phyloP scores from a whole-genome alignment of 768 basidiomycete genomes.

The Rhizopogon sp. region DNA sequence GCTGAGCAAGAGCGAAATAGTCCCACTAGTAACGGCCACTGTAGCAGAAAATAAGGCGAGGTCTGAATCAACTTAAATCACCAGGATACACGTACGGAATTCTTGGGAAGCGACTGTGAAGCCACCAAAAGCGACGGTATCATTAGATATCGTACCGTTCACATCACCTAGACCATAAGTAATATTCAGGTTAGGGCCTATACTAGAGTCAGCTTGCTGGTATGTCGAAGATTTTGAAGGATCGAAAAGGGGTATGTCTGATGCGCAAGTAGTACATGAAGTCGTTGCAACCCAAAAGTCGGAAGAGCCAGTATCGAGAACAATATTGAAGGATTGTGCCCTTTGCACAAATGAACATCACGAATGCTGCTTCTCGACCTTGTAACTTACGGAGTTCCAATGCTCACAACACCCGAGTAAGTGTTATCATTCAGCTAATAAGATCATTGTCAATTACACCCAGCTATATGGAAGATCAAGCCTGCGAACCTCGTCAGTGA shows the following conservation, averaged over 20 bases:
- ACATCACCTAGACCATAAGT: conserved; percentile 71
- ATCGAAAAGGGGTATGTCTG: conserved; percentile 41
- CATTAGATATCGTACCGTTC: conserved; percentile 45
- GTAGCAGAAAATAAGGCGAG: neutral
- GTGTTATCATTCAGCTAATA: conserved; percentile 47
- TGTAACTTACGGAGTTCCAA: conserved; percentile 60
- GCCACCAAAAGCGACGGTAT: conserved; percentile 61
- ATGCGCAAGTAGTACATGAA: conserved; percentile 39
- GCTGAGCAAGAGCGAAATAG: conserved; percentile 43
- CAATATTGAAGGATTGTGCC: conserved; percentile 65
- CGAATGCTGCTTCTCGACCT: neutral
- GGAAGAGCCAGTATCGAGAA: conserved; percentile 90
- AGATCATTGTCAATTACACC: neutral
- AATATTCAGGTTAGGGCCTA: conserved; percentile 30
- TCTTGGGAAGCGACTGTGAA: conserved; percentile 53
- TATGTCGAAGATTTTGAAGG: conserved; percentile 36
- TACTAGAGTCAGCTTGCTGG: conserved; percentile 10
- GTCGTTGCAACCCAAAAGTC: conserved; percentile 83
- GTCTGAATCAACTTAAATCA: neutral
- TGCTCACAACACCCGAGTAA: conserved; percentile 48
- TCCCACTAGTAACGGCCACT: conserved; percentile 51
- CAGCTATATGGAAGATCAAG: neutral
- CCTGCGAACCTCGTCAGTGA: conserved; percentile 48
- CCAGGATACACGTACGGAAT: conserved; percentile 38
- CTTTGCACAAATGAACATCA: conserved; percentile 26